These are phyloP conservation scores for Chiua virens DNA, from an alignment of 768 basidiomycete genomes.

Conservation along the genomic window DNA sequence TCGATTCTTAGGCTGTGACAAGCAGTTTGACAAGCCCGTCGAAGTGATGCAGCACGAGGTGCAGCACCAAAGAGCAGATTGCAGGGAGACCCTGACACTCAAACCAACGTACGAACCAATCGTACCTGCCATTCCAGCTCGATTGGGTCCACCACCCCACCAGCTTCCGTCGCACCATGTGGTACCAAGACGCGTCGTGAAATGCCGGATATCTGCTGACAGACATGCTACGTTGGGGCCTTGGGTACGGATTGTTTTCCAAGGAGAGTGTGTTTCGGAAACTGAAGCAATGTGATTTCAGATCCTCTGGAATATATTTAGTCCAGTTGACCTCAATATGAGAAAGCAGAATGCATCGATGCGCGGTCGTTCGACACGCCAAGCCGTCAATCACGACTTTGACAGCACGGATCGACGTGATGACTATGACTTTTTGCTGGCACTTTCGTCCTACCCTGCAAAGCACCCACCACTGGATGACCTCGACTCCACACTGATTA, in stretches of 20 bases:
- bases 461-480: slow-evolving; percentile 43
- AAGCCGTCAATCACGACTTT: slow-evolving; percentile 11
- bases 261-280: background rate
- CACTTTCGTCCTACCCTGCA: slow-evolving; percentile 42
- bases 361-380: slow-evolving; percentile 31
- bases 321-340: slow-evolving; percentile 34
- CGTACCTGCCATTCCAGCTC: slow-evolving; percentile 30
- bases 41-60: slow-evolving; percentile 52
- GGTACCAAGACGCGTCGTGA: slow-evolving; percentile 43
- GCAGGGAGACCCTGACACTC: slow-evolving; percentile 7
- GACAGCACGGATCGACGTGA: slow-evolving; percentile 29
- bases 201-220: slow-evolving; percentile 47
- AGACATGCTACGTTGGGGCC: slow-evolving; percentile 52
- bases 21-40: slow-evolving; percentile 44
- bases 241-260: slow-evolving; percentile 44
- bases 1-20: slow-evolving; percentile 49
- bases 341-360: slow-evolving; percentile 46
- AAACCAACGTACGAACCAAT: slow-evolving; percentile 36
- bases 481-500: slow-evolving; percentile 48
- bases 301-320: slow-evolving; percentile 48
- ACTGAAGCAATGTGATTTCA: slow-evolving; percentile 18
- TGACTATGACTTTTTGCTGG: slow-evolving; percentile 54
- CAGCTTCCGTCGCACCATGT: slow-evolving; percentile 52
- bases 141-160: slow-evolving; percentile 40
- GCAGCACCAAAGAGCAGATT: slow-evolving; percentile 32